Evolutionary conservation across 2,329 filamentous ascomycete genomes (phyloP).

Genomic region (Podosphaera fusca): DNA sequence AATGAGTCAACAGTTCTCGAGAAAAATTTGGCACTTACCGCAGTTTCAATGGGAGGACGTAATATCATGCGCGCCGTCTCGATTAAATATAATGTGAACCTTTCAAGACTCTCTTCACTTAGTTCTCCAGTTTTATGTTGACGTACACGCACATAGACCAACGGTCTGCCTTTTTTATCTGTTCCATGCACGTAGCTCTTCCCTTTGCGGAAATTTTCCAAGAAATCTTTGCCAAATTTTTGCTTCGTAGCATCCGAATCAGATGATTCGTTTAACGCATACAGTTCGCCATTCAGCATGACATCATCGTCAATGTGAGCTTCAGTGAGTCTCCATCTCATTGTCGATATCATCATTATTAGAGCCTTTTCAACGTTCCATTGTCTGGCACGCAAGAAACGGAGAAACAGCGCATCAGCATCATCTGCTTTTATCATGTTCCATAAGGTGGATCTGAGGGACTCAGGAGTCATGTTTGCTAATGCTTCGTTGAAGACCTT

Average conservation of each 20-base stretch:
- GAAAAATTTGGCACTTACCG: slow-evolving; percentile 34
- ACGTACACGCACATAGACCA: slow-evolving; percentile 65
- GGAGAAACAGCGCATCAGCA: slow-evolving; percentile 61
- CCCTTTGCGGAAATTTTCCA: slow-evolving; percentile 65
- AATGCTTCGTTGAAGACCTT: slow-evolving; percentile 71
- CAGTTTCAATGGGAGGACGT: slow-evolving; percentile 63
- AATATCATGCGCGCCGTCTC: slow-evolving; percentile 80
- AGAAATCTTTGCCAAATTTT: slow-evolving; percentile 49
- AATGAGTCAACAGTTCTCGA: not conserved
- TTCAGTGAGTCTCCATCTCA: slow-evolving; percentile 70
- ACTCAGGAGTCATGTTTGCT: slow-evolving; percentile 51
- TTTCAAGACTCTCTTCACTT: slow-evolving; percentile 57
- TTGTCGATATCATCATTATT: slow-evolving; percentile 81
- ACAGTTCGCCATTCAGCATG: slow-evolving; percentile 51
- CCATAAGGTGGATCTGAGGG: slow-evolving; percentile 68
- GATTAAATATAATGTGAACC: slow-evolving; percentile 82
- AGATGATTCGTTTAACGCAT: slow-evolving; percentile 36
- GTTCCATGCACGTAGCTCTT: slow-evolving; percentile 81
- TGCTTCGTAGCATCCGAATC: slow-evolving; percentile 33
- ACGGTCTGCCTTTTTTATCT: slow-evolving; percentile 65
- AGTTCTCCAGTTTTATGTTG: slow-evolving; percentile 69
- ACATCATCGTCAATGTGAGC: slow-evolving; percentile 81
- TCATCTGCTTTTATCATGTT: slow-evolving; percentile 87
- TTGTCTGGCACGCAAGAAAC: slow-evolving; percentile 73
- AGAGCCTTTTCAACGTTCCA: slow-evolving; percentile 90